A percentile compares a stretch with the other conserved stretches of the same genome.
Evolutionary conservation across 2,329 filamentous ascomycete species (phyloP).

Genomic region (Ophiostoma ulmi): DNA sequence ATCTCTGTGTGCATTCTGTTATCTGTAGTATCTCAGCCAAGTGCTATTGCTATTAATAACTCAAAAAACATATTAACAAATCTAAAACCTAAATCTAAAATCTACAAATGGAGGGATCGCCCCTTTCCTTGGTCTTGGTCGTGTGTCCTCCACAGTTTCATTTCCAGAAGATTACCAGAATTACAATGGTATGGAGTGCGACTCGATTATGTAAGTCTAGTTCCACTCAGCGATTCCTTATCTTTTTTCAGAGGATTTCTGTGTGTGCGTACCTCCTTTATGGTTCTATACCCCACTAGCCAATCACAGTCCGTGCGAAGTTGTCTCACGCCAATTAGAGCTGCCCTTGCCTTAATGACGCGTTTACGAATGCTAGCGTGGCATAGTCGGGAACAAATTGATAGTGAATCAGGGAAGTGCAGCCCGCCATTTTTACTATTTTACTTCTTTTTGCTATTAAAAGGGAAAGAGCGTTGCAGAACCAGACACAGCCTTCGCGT

Average conservation of each 20-base stretch:
- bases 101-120: constrained; percentile 1
- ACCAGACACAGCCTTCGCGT: neutral
- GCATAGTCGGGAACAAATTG: neutral
- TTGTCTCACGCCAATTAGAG: neutral
- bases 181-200: neutral
- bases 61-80: neutral
- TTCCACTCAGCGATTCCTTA: neutral
- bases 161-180: constrained; percentile 7
- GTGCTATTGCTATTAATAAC: constrained; percentile 3
- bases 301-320: neutral
- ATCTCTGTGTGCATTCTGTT: neutral
- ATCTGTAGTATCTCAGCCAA: neutral
- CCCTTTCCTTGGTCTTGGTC: constrained; percentile 2
- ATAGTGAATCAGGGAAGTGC: constrained; percentile 1
- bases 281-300: neutral
- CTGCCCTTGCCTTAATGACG: constrained; percentile 4
- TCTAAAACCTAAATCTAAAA: neutral
- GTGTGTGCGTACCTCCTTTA: neutral
- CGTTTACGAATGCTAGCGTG: constrained; percentile 1
- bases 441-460: neutral
- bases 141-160: constrained; percentile 3
- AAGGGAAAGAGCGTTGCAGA: constrained; percentile 5
- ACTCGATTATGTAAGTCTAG: neutral
- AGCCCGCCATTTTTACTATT: neutral
- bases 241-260: neutral